phyloP scores from a whole-genome alignment of 2,329 filamentous ascomycete genomes.

The Penicillium nordicum region DNA sequence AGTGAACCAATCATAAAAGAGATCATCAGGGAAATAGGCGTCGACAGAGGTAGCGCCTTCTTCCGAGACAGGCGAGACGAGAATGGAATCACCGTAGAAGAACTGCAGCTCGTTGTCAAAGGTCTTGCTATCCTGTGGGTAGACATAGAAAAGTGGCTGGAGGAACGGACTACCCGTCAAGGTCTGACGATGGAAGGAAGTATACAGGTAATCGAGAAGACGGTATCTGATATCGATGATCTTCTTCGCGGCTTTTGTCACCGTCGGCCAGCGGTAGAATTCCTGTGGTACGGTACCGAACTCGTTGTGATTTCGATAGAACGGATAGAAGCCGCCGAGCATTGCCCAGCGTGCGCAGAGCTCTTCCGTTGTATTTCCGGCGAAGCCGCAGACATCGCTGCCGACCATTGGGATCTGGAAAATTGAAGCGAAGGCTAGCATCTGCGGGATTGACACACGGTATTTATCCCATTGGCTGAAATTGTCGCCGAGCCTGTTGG shows the following conservation, averaged over 20 bases:
- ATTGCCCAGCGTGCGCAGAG: conserved; percentile 74
- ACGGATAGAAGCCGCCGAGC: conserved; percentile 69
- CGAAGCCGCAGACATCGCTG: conserved; percentile 75
- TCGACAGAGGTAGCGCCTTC: conserved; percentile 52
- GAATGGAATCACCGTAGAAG: conserved; percentile 57
- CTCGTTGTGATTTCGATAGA: conserved; percentile 71
- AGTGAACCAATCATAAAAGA: conserved; percentile 61
- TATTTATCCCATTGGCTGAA: conserved; percentile 58
- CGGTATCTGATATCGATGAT: conserved; percentile 71
- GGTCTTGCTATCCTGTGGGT: conserved; percentile 56
- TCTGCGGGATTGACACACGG: conserved; percentile 55
- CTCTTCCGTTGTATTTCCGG: conserved; percentile 60
- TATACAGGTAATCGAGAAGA: conserved; percentile 78
- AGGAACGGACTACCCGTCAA: conserved; percentile 62
- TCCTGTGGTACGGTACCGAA: conserved; percentile 59
- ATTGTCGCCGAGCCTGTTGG: conserved; percentile 58
- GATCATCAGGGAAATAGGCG: conserved; percentile 56
- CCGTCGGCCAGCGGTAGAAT: conserved; percentile 66
- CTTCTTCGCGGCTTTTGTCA: conserved; percentile 62
- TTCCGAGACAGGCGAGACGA: conserved; percentile 56
- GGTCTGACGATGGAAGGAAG: conserved; percentile 61
- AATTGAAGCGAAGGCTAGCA: conserved; percentile 60
- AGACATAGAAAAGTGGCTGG: conserved; percentile 69
- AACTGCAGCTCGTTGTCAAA: conserved; percentile 55
- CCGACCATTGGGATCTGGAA: conserved; percentile 68